A percentile compares a stretch with the other conserved stretches of the same genome.
These are phyloP conservation scores for Skeletonema marinoi DNA, from an alignment of 108 stramenopile genomes.

Conservation along the genomic window DNA sequence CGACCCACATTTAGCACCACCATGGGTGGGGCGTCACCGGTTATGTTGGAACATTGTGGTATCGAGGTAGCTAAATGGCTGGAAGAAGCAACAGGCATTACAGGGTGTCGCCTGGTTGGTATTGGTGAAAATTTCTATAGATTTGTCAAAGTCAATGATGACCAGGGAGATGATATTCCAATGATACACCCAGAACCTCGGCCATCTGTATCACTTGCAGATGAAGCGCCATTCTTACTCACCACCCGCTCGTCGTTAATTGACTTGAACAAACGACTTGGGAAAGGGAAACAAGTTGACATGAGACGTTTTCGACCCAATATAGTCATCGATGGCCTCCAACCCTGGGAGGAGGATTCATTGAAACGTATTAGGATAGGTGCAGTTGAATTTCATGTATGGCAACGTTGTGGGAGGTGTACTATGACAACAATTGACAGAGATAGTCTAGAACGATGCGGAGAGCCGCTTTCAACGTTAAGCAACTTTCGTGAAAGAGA, in stretches of 20 bases:
- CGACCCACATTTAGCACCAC: not conserved
- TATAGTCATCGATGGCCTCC: constrained; percentile 40
- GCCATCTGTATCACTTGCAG: constrained; percentile 35
- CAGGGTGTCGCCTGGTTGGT: constrained; percentile 28
- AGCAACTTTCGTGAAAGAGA: constrained; percentile 52
- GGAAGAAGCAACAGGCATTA: constrained; percentile 23
- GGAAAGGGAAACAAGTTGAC: constrained; percentile 31
- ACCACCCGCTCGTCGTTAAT: constrained; percentile 23
- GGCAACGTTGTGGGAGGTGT: constrained; percentile 64
- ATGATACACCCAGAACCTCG: not conserved
- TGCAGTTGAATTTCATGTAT: constrained; percentile 45
- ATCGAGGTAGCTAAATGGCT: constrained; percentile 42
- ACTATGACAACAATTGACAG: constrained; percentile 57
- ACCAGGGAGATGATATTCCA: constrained; percentile 37
- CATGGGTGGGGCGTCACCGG: constrained; percentile 1
- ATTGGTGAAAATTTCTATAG: constrained; percentile 30
- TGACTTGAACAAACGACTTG: constrained; percentile 45
- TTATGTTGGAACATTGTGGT: constrained; percentile 33
- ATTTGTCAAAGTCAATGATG: constrained; percentile 27
- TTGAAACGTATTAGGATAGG: constrained; percentile 47
- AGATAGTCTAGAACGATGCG: constrained; percentile 40
- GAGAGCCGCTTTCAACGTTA: constrained; percentile 51
- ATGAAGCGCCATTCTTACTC: constrained; percentile 52
- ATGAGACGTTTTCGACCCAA: constrained; percentile 61
- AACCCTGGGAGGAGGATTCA: constrained; percentile 49